Base-by-base conservation (phyloP, 1,284 basidiomycete species). In the Hymenochaete sp. region DNA sequence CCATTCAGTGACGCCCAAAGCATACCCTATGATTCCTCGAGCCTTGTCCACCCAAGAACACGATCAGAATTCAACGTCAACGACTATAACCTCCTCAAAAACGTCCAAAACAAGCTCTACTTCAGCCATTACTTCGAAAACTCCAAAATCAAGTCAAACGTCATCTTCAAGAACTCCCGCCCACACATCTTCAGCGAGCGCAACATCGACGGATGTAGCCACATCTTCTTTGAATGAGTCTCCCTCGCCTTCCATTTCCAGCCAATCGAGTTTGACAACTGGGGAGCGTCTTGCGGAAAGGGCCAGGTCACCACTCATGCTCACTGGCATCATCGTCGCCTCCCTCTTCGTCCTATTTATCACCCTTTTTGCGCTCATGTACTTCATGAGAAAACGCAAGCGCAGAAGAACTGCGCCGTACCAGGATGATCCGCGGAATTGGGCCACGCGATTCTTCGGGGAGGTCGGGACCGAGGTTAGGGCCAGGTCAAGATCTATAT, bases 301-400 rank as follows among this genome's bases (percentile, higher is more conserved):
- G 25, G 27, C 44, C 22, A 35, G 28, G 8, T 38, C 44, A 8
- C 44, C 48, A 22, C 24, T 42, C 1, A 22, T 18, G n/a, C 14
- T 51, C 10, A 31, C 28, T 13, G 49, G 35, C 3, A 38, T 48
- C 11, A 18, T 47, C 9, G 11, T 44, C 11, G 45, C 24, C 11
- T 9, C 18, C 13, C 40, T 47, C 18, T 19, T 51, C 31, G 42
- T 40, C 9, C 6, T 47, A 4, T 38, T 24, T 29, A 51, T 35
- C 4, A 7, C 40, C 10, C n/a, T 43, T 6, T 51, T 40, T 19
- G 49, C 45, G 19, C 37, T 51, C n/a, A 44, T 51, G 45, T 47
- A 38, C 25, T 51, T 43, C 29, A 47, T 47, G 41, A 35, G 45
- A 3, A 33, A 45, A 5, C 45, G 49, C n/a, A 33, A 45, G 32